A percentile compares a stretch with the other conserved stretches of the same genome.
Evolutionary conservation across 345 rosid genomes (phyloP).

Genomic region (Salix exigua): DNA sequence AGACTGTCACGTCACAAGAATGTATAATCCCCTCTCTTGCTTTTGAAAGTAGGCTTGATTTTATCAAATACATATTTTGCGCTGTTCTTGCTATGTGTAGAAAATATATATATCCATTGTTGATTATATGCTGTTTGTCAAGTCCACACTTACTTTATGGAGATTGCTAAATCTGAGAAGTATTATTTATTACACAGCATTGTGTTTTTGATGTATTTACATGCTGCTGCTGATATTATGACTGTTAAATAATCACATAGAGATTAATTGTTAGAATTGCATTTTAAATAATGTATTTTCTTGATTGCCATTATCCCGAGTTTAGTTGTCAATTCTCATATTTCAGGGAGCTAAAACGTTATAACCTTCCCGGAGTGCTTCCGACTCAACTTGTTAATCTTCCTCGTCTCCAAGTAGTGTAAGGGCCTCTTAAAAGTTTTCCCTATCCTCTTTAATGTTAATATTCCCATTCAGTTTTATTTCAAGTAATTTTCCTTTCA

Average conservation of each 20-base stretch:
- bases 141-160: background rate
- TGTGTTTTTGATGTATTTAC: background rate
- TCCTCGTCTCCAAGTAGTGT: conserved; percentile 50
- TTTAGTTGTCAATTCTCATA: background rate
- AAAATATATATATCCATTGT: background rate
- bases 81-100: background rate
- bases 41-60: background rate
- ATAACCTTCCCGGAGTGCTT: conserved; percentile 63
- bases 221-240: background rate
- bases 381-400: conserved; percentile 59
- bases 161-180: background rate
- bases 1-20: conserved; percentile 44
- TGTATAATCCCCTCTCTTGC: conserved; percentile 34
- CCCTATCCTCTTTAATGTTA: background rate
- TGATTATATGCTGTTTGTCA: background rate
- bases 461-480: background rate
- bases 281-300: background rate
- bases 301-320: background rate
- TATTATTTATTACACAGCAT: background rate
- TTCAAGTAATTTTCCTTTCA: background rate
- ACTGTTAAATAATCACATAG: background rate
- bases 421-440: conserved; percentile 16
- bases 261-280: background rate
- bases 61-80: background rate
- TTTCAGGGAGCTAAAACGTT: conserved; percentile 42